These are phyloP conservation scores for Ceratopteris richardii DNA, from an alignment of 75 land plant species.

Conservation along the genomic window DNA sequence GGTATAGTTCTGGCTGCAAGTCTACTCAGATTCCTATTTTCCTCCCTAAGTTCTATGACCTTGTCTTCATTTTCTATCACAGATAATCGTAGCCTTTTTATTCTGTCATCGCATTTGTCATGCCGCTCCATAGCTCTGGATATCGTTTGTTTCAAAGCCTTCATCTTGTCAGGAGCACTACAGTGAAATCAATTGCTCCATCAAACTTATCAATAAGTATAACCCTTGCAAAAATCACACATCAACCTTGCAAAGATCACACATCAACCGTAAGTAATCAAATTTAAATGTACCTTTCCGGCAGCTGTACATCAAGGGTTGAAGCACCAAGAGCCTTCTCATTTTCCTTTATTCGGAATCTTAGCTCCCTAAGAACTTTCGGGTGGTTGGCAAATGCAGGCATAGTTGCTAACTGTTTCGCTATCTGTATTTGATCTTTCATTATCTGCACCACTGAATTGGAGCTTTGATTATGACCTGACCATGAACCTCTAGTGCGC, in stretches of 20 bases:
- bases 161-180: slow-evolving; percentile 55
- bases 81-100: slow-evolving; percentile 51
- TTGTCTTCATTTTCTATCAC: slow-evolving; percentile 4
- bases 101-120: slow-evolving; percentile 54
- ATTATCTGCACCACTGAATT: no score
- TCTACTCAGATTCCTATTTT: not conserved
- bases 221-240: no score
- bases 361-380: slow-evolving; percentile 1
- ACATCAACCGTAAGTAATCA: no score
- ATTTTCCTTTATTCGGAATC: not conserved
- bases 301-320: slow-evolving; percentile 2
- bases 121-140: slow-evolving; percentile 41
- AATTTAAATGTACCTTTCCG: not conserved
- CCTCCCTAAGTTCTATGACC: not conserved
- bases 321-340: slow-evolving; percentile 4
- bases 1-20: slow-evolving; percentile 62
- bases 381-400: no score
- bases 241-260: no score
- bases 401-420: no score
- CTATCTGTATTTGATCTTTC: no score
- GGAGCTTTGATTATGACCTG: no score
- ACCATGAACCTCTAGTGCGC: no score
- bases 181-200: not conserved
- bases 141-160: slow-evolving; percentile 48
- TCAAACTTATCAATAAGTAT: no score